Evolutionary conservation across 345 rosid species (phyloP).

Genomic region (Salix brachista): DNA sequence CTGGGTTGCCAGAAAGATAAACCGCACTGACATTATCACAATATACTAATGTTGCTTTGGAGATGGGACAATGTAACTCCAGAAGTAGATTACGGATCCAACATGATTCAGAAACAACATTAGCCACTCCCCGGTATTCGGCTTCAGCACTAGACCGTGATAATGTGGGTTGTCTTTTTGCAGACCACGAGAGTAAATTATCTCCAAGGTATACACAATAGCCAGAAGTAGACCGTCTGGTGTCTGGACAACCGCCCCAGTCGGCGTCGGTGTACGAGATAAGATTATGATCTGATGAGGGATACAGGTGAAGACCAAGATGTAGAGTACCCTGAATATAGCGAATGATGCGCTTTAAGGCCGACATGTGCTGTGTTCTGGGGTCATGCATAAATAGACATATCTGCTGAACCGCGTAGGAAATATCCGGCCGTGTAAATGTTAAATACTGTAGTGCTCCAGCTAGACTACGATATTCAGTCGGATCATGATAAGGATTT

Average conservation of each 20-base stretch:
- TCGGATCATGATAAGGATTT: background rate
- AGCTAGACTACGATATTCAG: background rate
- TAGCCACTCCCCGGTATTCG: background rate
- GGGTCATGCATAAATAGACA: conserved; percentile 7
- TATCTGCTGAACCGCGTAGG: background rate
- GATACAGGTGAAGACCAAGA: background rate
- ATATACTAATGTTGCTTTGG: too few relatives aligned
- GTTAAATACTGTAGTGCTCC: background rate
- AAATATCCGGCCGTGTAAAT: background rate
- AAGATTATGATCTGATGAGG: background rate
- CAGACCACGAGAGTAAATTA: background rate
- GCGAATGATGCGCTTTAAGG: background rate
- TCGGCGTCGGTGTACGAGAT: background rate
- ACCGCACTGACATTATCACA: conserved; percentile 6
- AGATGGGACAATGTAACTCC: background rate
- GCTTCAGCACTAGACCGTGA: conserved; percentile 2
- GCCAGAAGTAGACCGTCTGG: background rate
- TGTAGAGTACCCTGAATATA: background rate
- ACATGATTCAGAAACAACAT: background rate
- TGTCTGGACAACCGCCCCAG: conserved; percentile 6
- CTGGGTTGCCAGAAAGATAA: background rate
- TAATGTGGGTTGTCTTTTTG: background rate
- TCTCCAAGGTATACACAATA: background rate
- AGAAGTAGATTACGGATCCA: background rate
- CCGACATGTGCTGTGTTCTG: background rate